Evolutionary conservation across 169 alveolate genomes (phyloP), one percentile per base, ranked within the genome.

Genomic region (Plasmodium gaboni): DNA sequence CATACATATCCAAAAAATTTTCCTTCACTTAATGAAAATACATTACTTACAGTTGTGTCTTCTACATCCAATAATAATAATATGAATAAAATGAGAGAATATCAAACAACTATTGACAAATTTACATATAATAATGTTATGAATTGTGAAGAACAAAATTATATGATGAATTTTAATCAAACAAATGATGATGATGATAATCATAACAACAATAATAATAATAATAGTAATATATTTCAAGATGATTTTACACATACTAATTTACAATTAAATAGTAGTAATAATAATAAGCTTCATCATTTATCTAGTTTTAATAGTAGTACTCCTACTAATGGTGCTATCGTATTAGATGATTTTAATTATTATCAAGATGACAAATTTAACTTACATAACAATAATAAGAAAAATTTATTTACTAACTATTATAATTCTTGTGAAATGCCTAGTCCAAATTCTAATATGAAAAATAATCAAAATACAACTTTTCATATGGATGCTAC

Each of bases 1-100:
- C 63, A 17, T 15, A 15, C 64, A 28, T 48, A 32, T 63, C 26
- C 24, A 17, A 68, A 83, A 32, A 22, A 51, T 17, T 28, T 51
- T 12, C 53, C 6, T 1, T 24, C 73, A 4, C 0, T 38, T 3
- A 63, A 48, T 60, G 91, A 83, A 42, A 44, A 63, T 6, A 15
- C 69, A 9, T 63, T 83, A 72, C 12, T 69, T 46, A 44, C 44
- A 48, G 22, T 0, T 46, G 65, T 69, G 10, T 9, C 42, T 2
- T 3, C 26, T 2, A 60, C 69, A 69, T 10, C 51, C 17, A 48
- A 15, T 1, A 69, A 46, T 69, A 46, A 5, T 48, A 17, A 9
- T 19, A 32, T 42, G 55, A 50, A 57, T 10, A 76, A 76, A 38
- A 48, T 69, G 10, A 67, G 69, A 6, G 89, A 76, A 26, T 76